Conservation (phyloP, 75 land plant species). For the Ceratopteris richardii region DNA sequence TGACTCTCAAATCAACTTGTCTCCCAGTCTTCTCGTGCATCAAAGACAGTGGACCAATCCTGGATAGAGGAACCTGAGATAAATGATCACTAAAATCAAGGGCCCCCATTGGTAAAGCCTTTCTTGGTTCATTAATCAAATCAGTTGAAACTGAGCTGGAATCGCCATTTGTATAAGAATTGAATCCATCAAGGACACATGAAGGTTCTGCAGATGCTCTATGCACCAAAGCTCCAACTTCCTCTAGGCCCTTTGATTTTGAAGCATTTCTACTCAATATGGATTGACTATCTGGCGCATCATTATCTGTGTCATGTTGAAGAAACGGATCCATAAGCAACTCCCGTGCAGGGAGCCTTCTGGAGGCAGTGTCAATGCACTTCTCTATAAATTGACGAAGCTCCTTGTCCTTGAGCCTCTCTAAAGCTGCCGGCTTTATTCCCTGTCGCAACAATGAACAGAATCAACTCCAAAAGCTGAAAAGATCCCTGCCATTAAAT, state of each 20-base stretch:
- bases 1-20: conserved; percentile 55
- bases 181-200: too few relatives aligned
- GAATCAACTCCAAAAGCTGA: too few relatives aligned
- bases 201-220: not conserved
- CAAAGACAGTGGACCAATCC: not conserved
- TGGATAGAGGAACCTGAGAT: not conserved
- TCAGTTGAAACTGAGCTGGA: too few relatives aligned
- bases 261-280: too few relatives aligned
- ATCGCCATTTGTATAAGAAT: too few relatives aligned
- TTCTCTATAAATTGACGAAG: conserved; percentile 71
- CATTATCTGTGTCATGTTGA: conserved; percentile 2
- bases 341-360: conserved; percentile 72
- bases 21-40: conserved; percentile 9
- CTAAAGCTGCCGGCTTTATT: conserved; percentile 74
- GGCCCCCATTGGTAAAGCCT: too few relatives aligned
- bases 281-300: not conserved
- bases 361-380: conserved; percentile 62
- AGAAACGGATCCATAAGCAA: conserved; percentile 74
- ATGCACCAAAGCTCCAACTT: not conserved
- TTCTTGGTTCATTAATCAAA: too few relatives aligned
- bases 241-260: too few relatives aligned
- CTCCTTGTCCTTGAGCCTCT: conserved; percentile 49
- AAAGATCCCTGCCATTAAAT: too few relatives aligned
- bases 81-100: not conserved
- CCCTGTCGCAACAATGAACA: conserved; percentile 49